Evolutionary conservation across 148 eudicot species (phyloP).

Genomic region (Vaccinium vitisidaea): DNA sequence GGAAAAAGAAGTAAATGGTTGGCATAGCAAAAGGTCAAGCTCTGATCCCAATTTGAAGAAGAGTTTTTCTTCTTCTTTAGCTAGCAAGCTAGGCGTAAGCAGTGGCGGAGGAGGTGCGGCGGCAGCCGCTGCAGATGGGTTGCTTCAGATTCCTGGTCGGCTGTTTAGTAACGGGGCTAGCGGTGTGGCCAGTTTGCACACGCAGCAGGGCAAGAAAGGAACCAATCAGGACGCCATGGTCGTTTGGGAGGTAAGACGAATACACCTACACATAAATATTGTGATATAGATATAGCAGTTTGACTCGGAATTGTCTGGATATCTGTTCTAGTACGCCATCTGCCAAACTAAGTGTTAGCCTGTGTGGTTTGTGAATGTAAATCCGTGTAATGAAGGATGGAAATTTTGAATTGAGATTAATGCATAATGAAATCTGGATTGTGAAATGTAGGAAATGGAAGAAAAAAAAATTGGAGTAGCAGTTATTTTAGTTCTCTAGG

Average conservation of each 20-base stretch:
- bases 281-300: not conserved
- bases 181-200: slow-evolving; percentile 39
- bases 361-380: too few relatives aligned
- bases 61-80: slow-evolving; percentile 11
- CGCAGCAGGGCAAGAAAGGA: slow-evolving; percentile 68
- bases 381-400: too few relatives aligned
- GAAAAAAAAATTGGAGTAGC: too few relatives aligned
- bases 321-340: too few relatives aligned
- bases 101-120: slow-evolving; percentile 12
- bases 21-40: slow-evolving; percentile 7
- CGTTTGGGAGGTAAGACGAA: slow-evolving; percentile 53
- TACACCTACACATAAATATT: not conserved
- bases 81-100: slow-evolving; percentile 31
- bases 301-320: not conserved
- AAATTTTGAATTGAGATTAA: too few relatives aligned
- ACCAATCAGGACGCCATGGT: slow-evolving; percentile 65
- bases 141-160: slow-evolving; percentile 43
- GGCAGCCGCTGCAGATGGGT: slow-evolving; percentile 27
- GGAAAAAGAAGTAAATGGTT: slow-evolving; percentile 10
- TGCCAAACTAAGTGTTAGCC: too few relatives aligned
- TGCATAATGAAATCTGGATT: too few relatives aligned
- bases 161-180: slow-evolving; percentile 39
- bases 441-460: too few relatives aligned
- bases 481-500: too few relatives aligned
- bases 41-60: slow-evolving; percentile 17